phyloP scores from a whole-genome alignment of 208 protist species.

The Entamoeba invadens region DNA sequence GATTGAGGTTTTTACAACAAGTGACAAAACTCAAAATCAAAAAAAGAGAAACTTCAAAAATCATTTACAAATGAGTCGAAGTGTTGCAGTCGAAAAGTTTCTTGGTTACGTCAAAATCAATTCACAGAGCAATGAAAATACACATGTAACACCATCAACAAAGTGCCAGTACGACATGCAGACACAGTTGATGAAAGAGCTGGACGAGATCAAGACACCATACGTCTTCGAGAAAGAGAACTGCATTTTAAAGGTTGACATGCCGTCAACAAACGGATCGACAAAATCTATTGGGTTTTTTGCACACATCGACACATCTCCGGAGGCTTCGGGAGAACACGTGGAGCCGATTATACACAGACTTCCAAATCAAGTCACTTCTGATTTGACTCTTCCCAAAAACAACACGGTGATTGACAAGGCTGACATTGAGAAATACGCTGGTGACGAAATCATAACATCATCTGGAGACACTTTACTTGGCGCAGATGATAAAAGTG shows the following conservation, averaged over 20 bases:
- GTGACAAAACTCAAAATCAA: too few species aligned
- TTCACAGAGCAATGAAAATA: neutral
- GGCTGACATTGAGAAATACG: neutral
- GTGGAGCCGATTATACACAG: neutral
- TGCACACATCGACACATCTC: neutral
- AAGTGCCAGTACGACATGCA: neutral
- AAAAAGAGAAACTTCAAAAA: too few species aligned
- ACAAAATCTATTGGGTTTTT: neutral
- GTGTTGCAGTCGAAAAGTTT: neutral
- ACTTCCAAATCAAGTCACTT: neutral
- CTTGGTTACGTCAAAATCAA: neutral
- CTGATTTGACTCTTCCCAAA: neutral
- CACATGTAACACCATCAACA: neutral
- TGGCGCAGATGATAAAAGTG: slow-evolving; percentile 1
- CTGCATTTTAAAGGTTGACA: neutral
- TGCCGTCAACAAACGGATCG: neutral
- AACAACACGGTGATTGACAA: neutral
- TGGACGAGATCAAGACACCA: neutral
- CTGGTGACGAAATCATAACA: neutral
- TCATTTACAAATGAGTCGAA: neutral
- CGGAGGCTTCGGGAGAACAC: neutral
- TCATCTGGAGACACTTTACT: neutral
- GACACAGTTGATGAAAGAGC: neutral
- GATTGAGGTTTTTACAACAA: too few species aligned
- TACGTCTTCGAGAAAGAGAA: neutral